phyloP scores from a whole-genome alignment of 148 eudicot species.

The Chenopodium album region DNA sequence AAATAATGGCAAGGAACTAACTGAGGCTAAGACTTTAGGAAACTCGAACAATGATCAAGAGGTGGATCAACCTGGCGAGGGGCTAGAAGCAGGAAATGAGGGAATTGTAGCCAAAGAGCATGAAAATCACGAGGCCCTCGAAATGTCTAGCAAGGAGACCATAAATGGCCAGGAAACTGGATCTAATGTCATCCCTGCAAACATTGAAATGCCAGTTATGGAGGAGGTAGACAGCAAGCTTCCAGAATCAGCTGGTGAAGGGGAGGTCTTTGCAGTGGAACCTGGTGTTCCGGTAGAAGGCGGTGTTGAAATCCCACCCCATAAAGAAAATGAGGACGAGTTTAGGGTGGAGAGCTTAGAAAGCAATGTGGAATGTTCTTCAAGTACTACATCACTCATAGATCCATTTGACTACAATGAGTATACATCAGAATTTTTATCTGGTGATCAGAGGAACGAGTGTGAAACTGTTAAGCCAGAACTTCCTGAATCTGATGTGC shows the following conservation, averaged over 20 bases:
- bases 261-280: not conserved
- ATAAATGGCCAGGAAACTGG: conserved; percentile 1
- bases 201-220: not conserved
- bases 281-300: not conserved
- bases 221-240: conserved; percentile 1
- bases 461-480: not conserved
- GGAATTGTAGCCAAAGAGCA: not conserved
- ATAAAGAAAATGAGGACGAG: not conserved
- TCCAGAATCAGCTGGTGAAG: not conserved
- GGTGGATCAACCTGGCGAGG: conserved; percentile 1
- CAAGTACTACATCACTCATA: not conserved
- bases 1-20: not conserved
- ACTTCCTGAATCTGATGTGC: not conserved
- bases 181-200: not conserved
- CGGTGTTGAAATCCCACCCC: not conserved
- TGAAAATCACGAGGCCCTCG: not conserved
- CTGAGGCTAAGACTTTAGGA: not conserved
- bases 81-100: conserved; percentile 5
- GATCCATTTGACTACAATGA: not conserved
- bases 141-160: not conserved
- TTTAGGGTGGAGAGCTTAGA: not conserved
- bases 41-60: not conserved
- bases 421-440: not conserved
- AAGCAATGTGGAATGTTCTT: not conserved
- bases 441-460: not conserved